These are phyloP conservation scores for Wallacemonas rigidus DNA, from an alignment of 208 protist genomes.

Conservation along the genomic window DNA sequence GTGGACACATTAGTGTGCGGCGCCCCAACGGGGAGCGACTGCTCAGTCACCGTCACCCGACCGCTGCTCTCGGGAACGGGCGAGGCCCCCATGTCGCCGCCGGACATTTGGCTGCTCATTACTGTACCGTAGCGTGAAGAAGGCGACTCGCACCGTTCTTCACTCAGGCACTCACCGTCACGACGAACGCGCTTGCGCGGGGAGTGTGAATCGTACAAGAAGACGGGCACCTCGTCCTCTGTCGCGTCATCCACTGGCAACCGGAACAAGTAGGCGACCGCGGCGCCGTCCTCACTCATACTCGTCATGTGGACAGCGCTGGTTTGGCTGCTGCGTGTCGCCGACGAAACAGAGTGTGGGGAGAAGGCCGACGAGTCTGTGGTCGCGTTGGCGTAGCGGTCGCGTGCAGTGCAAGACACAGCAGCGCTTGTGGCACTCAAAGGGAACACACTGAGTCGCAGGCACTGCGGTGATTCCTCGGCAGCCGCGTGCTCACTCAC, in stretches of 20 bases:
- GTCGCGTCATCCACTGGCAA: neutral
- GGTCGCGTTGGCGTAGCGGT: neutral
- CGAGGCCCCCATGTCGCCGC: neutral
- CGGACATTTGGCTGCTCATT: neutral
- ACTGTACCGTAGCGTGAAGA: neutral
- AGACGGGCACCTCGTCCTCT: neutral
- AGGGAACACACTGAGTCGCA: neutral
- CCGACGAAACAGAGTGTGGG: neutral
- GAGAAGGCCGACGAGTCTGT: conserved; percentile 2
- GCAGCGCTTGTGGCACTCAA: neutral
- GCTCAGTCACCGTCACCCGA: neutral
- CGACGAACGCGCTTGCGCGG: conserved; percentile 6
- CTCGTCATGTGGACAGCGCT: neutral
- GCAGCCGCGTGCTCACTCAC: neutral
- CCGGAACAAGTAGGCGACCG: neutral
- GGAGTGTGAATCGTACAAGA: conserved; percentile 4
- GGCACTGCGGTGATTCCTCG: neutral
- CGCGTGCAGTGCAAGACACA: neutral
- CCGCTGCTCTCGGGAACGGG: neutral
- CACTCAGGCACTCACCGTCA: neutral
- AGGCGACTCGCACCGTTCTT: neutral
- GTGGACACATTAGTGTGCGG: neutral
- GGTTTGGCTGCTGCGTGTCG: neutral
- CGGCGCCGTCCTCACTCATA: neutral
- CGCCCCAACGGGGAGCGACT: neutral